Percentiles rank a stretch among this genome's conserved stretches.
These are phyloP conservation scores for Aspergillus sp. DNA, from an alignment of 2,329 filamentous ascomycete genomes.

Conservation along the genomic window DNA sequence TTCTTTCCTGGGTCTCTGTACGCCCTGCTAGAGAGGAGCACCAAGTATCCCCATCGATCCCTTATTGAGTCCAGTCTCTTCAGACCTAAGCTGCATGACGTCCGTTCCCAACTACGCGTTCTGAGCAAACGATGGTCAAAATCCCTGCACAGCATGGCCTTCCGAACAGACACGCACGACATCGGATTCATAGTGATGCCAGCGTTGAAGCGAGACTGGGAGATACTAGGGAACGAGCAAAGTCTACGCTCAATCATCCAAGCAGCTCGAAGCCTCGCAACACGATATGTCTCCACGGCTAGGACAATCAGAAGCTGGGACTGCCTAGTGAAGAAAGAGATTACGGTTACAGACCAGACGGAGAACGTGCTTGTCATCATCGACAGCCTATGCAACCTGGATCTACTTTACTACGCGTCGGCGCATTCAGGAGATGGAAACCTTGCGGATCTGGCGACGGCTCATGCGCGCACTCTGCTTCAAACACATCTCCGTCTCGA, in stretches of 20 bases:
- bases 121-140: constrained; percentile 17
- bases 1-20: constrained; percentile 23
- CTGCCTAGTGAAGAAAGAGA: constrained; percentile 14
- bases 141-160: constrained; percentile 17
- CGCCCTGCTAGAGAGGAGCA: constrained; percentile 16
- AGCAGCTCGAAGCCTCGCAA: constrained; percentile 26
- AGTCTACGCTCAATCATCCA: constrained; percentile 15
- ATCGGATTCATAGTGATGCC: constrained; percentile 56
- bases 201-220: constrained; percentile 49
- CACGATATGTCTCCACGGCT: constrained; percentile 35
- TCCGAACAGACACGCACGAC: constrained; percentile 54
- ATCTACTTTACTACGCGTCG: constrained; percentile 40
- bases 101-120: constrained; percentile 11
- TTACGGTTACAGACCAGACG: constrained; percentile 32
- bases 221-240: constrained; percentile 36
- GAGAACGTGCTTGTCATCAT: constrained; percentile 45
- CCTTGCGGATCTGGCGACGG: constrained; percentile 38
- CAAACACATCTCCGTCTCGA: constrained; percentile 28
- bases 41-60: constrained; percentile 2
- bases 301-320: constrained; percentile 42
- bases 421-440: constrained; percentile 24
- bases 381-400: constrained; percentile 44
- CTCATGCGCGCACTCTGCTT: constrained; percentile 39
- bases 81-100: background rate
- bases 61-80: background rate